Evolutionary conservation across 805 yeast species (phyloP), one percentile per base, ranked within the genome.

Genomic region (Metschnikowia lachancei): DNA sequence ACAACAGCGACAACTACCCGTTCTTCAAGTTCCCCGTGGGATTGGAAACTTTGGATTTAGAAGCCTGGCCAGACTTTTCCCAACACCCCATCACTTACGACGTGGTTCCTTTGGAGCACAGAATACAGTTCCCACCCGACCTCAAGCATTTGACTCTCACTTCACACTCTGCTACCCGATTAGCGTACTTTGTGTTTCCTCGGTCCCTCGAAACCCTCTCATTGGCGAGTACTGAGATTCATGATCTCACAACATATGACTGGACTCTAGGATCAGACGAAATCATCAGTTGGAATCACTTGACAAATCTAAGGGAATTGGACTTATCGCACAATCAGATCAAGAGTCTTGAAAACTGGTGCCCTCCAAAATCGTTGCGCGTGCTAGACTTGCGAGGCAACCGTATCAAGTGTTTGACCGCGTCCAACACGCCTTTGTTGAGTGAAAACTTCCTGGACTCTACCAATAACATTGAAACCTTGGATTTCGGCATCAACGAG

Each of bases 1-100:
- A 51, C 39, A 46, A 40, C 16, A 38, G 36, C 8, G 46, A 43
- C n/a, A 50, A 52, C 7, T 50, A 56, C 24, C 54, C 56, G 3
- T 55, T 39, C 36, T 61, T 66, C 45, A 42, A 52, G 29, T 67
- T 70, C 38, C 73, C 74, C 3, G 44, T 46, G n/a, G 48, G 46
- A 18, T 51, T 69, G 39, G 52, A 50, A 13, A 43, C 50, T 12
- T 47, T 64, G 22, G 53, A 61, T 24, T 36, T 64, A n/a, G 51
- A 55, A 18, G 54, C 58, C 18, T 59, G 63, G 37, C 41, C 43
- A 19, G 32, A 28, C 18, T 38, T 57, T 17, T 16, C 39, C 2
- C 52, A 43, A 7, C 51, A 45, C 4, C 36, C 18, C 12, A 20
- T 36, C 14, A 11, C 8, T 10, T 16, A 13, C 16, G 24, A 43